phyloP scores from a whole-genome alignment of 139 green algal genomes.

The Spirogloea muscicola region DNA sequence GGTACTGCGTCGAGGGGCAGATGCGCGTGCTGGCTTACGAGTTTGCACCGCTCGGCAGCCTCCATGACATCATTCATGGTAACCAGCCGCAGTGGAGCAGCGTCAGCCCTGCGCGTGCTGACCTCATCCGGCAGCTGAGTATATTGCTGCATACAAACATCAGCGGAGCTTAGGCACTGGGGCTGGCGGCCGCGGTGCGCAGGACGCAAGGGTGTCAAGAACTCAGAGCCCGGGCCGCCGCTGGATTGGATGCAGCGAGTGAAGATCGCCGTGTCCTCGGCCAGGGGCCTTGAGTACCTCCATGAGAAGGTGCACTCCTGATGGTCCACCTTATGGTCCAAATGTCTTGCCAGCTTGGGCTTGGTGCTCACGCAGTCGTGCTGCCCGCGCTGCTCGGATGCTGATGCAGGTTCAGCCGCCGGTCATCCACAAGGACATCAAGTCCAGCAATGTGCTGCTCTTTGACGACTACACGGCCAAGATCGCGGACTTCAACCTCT shows the following conservation, averaged over 20 bases:
- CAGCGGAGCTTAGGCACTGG: too few relatives aligned
- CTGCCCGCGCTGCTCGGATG: too few relatives aligned
- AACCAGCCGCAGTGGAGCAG: background rate
- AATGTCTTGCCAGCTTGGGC: too few relatives aligned
- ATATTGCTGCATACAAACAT: too few relatives aligned
- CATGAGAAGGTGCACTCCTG: constrained; percentile 44
- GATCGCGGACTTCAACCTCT: constrained; percentile 39
- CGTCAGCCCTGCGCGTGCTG: too few relatives aligned
- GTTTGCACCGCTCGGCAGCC: constrained; percentile 24
- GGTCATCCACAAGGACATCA: constrained; percentile 42
- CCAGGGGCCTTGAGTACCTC: constrained; percentile 42
- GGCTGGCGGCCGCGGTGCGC: background rate
- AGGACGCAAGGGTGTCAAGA: constrained; percentile 23
- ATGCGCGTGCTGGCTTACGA: constrained; percentile 27
- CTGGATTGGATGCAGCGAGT: constrained; percentile 32
- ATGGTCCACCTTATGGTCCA: too few relatives aligned
- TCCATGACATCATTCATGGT: constrained; percentile 47
- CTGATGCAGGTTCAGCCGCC: constrained; percentile 11
- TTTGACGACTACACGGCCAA: constrained; percentile 39
- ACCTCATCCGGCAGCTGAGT: too few relatives aligned
- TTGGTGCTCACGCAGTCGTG: too few relatives aligned
- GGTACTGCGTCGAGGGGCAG: constrained; percentile 25
- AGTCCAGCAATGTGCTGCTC: constrained; percentile 39
- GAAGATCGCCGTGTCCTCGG: constrained; percentile 40
- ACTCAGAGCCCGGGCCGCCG: constrained; percentile 8